A percentile compares a stretch with the other conserved stretches of the same genome.
phyloP scores from a whole-genome alignment of 495 filamentous ascomycete species.

The Penicillium diatomitis region DNA sequence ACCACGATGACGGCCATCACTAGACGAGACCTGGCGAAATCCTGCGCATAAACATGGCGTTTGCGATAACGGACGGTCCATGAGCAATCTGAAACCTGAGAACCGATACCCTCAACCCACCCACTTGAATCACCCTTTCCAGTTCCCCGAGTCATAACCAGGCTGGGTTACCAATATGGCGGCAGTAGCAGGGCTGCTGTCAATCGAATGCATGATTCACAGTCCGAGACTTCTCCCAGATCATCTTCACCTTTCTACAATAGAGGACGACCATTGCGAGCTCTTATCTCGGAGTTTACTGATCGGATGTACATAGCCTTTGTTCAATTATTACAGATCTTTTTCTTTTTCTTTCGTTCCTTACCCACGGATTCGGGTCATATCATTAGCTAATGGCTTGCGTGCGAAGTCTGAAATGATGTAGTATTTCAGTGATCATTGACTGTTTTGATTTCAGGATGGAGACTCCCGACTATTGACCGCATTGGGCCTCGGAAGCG shows the following conservation, averaged over 20 bases:
- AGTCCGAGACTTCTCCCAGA: conserved; percentile 10
- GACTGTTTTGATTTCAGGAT: not conserved
- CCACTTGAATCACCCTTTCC: conserved; percentile 8
- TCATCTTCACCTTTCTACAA: too few relatives aligned
- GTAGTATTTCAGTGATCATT: not conserved
- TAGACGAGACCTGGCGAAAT: conserved; percentile 8
- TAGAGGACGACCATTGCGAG: too few relatives aligned
- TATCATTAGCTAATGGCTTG: too few relatives aligned
- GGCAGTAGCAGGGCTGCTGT: conserved; percentile 1
- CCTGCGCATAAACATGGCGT: not conserved
- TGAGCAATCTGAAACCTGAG: conserved; percentile 9
- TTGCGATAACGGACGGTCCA: conserved; percentile 7
- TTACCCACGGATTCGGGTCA: too few relatives aligned
- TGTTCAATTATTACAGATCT: conserved; percentile 29
- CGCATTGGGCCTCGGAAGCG: too few relatives aligned
- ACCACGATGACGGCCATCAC: conserved; percentile 43
- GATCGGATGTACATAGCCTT: conserved; percentile 37
- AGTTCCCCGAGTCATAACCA: conserved; percentile 5
- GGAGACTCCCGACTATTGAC: not conserved
- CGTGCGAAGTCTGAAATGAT: too few relatives aligned
- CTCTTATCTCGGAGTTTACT: conserved; percentile 23
- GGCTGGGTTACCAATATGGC: conserved; percentile 6
- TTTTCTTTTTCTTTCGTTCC: conserved; percentile 13
- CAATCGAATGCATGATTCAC: conserved; percentile 3
- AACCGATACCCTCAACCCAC: conserved; percentile 23